phyloP scores from a whole-genome alignment of 2,329 filamentous ascomycete genomes.

The Cladosporium velox region DNA sequence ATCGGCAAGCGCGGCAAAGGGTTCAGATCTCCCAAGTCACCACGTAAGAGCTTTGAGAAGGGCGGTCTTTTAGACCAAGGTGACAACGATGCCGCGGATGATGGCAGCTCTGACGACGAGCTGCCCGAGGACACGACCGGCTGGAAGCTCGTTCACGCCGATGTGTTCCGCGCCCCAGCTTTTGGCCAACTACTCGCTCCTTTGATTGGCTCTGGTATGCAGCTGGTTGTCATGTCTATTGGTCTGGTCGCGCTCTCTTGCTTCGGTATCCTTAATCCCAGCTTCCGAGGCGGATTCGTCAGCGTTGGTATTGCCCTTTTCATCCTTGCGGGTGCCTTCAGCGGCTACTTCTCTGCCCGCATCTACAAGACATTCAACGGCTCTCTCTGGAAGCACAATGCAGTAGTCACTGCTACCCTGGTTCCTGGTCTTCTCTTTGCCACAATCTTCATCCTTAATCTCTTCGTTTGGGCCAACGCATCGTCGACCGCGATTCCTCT shows the following conservation, averaged over 20 bases:
- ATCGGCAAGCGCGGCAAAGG: slow-evolving; percentile 52
- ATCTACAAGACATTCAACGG: slow-evolving; percentile 84
- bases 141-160: slow-evolving; percentile 87
- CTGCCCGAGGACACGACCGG: slow-evolving; percentile 76
- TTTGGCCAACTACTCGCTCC: slow-evolving; percentile 75
- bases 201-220: slow-evolving; percentile 80
- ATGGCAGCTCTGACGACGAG: slow-evolving; percentile 71
- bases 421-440: slow-evolving; percentile 78
- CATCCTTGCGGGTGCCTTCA: slow-evolving; percentile 79
- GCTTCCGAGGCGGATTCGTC: slow-evolving; percentile 86
- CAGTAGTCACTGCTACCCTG: slow-evolving; percentile 69
- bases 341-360: slow-evolving; percentile 81
- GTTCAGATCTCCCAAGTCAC: slow-evolving; percentile 47
- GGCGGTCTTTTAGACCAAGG: slow-evolving; percentile 38
- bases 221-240: slow-evolving; percentile 78
- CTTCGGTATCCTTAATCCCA: slow-evolving; percentile 78
- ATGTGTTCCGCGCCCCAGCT: slow-evolving; percentile 76
- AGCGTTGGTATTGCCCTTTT: slow-evolving; percentile 82
- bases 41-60: slow-evolving; percentile 54
- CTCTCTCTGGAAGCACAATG: slow-evolving; percentile 72
- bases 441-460: slow-evolving; percentile 75
- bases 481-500: slow-evolving; percentile 87
- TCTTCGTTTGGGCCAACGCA: slow-evolving; percentile 88
- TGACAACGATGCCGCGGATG: slow-evolving; percentile 50
- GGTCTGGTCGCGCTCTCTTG: slow-evolving; percentile 64